Evolutionary conservation across 345 rosid species (phyloP).

Genomic region (Corymbia maculata): DNA sequence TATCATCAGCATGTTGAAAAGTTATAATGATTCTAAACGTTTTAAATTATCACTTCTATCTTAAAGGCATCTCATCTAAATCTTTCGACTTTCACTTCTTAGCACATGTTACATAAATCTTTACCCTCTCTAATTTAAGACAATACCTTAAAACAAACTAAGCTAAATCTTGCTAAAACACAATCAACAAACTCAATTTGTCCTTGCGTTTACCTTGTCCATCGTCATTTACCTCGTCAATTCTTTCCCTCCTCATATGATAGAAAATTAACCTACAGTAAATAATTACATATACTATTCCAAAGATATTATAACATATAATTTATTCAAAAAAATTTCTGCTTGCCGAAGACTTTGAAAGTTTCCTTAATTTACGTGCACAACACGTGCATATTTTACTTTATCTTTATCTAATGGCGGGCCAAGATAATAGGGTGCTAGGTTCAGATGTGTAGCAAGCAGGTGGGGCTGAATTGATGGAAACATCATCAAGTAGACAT

Average conservation of each 20-base stretch:
- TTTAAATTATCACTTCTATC: neutral
- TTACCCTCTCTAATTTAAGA: neutral
- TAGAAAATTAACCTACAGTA: neutral
- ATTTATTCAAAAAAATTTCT: neutral
- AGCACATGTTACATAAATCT: neutral
- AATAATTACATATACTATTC: neutral
- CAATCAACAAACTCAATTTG: neutral
- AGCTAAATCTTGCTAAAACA: neutral
- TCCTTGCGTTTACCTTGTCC: neutral
- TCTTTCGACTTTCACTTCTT: neutral
- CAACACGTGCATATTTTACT: neutral
- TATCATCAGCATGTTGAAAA: neutral
- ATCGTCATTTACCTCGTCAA: neutral
- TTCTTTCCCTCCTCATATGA: neutral
- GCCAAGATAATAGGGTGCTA: neutral
- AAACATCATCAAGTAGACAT: neutral
- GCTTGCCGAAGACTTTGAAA: neutral
- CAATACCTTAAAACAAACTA: neutral
- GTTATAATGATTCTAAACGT: neutral
- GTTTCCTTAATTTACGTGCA: neutral
- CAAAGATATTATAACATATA: neutral
- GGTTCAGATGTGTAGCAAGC: neutral
- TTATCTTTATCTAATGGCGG: neutral
- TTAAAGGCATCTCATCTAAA: neutral
- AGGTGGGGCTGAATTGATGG: neutral